phyloP scores from a whole-genome alignment of 2,329 filamentous ascomycete genomes.

The Oidium heveae region DNA sequence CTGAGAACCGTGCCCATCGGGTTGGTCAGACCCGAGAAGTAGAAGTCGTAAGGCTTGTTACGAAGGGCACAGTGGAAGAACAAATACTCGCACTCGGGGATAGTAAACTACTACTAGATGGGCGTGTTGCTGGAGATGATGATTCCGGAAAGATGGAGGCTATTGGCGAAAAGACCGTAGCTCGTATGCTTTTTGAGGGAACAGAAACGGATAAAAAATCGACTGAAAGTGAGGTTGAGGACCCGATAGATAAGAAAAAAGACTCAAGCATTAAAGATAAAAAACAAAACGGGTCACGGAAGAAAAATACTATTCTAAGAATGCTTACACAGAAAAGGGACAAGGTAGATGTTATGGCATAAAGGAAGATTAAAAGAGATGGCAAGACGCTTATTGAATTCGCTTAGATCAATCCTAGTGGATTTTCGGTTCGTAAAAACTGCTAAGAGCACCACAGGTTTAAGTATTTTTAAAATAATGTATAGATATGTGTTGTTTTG shows the following conservation, averaged over 20 bases:
- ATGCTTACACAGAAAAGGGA: neutral
- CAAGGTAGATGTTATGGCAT: neutral
- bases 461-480: too few species aligned
- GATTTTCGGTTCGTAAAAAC: too few species aligned
- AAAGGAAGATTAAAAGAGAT: too few species aligned
- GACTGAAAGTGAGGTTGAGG: neutral
- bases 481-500: too few species aligned
- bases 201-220: conserved; percentile 1
- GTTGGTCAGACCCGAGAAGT: conserved; percentile 80
- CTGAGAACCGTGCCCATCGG: conserved; percentile 86
- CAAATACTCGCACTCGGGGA: conserved; percentile 76
- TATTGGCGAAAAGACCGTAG: conserved; percentile 9
- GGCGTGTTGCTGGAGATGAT: conserved; percentile 37
- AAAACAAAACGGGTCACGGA: neutral
- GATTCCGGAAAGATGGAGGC: conserved; percentile 20
- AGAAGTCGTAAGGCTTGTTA: conserved; percentile 69
- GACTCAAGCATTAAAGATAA: neutral
- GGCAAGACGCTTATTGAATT: too few species aligned
- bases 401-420: too few species aligned
- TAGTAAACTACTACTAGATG: conserved; percentile 78
- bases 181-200: conserved; percentile 11
- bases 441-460: too few species aligned
- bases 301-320: neutral
- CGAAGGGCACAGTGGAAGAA: conserved; percentile 66
- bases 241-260: neutral